phyloP scores from a whole-genome alignment of 768 basidiomycete species.

The Nidularia sp. region DNA sequence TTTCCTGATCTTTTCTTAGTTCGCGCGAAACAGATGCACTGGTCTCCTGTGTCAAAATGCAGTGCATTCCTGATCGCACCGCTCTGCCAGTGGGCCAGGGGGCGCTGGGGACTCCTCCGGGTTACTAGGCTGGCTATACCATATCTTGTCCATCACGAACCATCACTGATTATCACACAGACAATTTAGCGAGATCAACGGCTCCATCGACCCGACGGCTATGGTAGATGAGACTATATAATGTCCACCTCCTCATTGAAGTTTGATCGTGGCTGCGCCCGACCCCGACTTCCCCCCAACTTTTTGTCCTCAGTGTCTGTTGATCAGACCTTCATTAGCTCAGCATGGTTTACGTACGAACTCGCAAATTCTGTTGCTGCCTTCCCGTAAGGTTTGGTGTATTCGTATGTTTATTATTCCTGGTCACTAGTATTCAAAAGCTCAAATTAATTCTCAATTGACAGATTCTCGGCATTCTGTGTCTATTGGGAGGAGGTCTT shows the following conservation, averaged over 20 bases:
- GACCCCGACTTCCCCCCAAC: constrained; percentile 16
- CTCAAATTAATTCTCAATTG: not conserved
- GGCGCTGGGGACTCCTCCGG: too few relatives aligned
- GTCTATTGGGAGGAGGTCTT: constrained; percentile 38
- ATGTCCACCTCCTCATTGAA: not conserved
- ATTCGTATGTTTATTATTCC: constrained; percentile 33
- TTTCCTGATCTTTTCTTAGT: too few relatives aligned
- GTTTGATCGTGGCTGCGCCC: constrained; percentile 32
- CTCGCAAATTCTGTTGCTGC: constrained; percentile 61
- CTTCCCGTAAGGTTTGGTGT: constrained; percentile 64
- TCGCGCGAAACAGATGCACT: too few relatives aligned
- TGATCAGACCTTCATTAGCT: constrained; percentile 16
- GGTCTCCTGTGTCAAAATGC: too few relatives aligned
- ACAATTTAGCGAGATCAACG: too few relatives aligned
- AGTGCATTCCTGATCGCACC: too few relatives aligned
- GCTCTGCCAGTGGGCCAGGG: too few relatives aligned
- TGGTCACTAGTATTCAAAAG: not conserved
- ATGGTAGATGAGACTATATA: not conserved
- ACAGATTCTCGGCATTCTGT: constrained; percentile 31
- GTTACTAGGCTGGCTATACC: too few relatives aligned
- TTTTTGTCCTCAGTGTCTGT: constrained; percentile 11
- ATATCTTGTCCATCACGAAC: too few relatives aligned
- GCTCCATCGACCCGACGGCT: too few relatives aligned
- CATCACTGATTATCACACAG: too few relatives aligned
- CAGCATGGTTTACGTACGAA: constrained; percentile 44